Evolutionary conservation across 1,139 yeast species (phyloP), one percentile per base, ranked within the genome.

Genomic region (Arxiozyma bovina): DNA sequence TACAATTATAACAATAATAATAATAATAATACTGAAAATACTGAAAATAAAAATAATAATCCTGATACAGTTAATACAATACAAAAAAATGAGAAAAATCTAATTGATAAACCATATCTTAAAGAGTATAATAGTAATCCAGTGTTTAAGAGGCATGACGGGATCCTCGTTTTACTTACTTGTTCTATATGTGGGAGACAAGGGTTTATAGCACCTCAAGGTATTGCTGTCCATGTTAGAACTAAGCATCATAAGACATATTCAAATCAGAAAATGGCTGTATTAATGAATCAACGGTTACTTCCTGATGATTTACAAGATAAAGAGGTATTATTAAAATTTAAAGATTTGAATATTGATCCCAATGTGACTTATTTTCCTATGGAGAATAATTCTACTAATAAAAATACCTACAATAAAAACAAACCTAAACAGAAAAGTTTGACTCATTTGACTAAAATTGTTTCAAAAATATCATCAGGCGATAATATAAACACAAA

Each of bases 161-260:
- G 93, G 1, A 75, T 85, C 0, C 71, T 85, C 30, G 90, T 86
- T 8, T 75, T 82, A 53, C 74, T 87, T 27, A 81, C 82, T 8
- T 87, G 95, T 66, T 82, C 84, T 0, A 79, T 77, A 54, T 87
- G 95, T 68, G 77, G 75, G 18, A 72, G 93, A 54, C 77, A 82
- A 52, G 86, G 85, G 58, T 87, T 87, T 65, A 82, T 87, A 8
- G 81, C 87, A 17, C 88, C 90, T 0, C 94, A 87, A 66, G 94
- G 94, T 25, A 85, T 87, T 58, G 75, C 86, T 45, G 87, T 85
- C 65, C 95, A 87, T 66, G 79, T 86, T 58, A 73, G 94, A 58
- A 78, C 85, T 30, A 87, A 91, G 4, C 95, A 87, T 66, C 73
- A 81, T n/a, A 79, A 78, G 56, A 89, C 85, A 57, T 85, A 80